Conservation (phyloP, 2,329 filamentous ascomycete genomes). For the Colletotrichum magnum region DNA sequence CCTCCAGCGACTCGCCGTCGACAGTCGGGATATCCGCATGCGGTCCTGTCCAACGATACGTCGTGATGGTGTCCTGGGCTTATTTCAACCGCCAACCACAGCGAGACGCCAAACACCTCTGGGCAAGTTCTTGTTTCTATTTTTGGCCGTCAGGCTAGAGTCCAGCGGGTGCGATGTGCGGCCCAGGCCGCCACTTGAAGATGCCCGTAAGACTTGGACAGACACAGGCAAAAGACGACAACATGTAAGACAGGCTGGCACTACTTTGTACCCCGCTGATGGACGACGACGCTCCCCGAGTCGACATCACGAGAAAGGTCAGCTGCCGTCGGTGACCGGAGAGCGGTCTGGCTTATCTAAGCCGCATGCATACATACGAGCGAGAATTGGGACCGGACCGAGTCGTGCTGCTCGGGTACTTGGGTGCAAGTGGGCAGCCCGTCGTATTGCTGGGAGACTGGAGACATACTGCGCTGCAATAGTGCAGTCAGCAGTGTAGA, state of each 20-base stretch:
- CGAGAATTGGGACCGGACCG: too few species aligned
- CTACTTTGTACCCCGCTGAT: background rate
- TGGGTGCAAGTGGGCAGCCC: too few species aligned
- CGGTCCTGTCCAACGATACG: slow-evolving; percentile 1
- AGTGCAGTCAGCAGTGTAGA: too few species aligned
- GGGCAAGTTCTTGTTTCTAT: slow-evolving; percentile 30
- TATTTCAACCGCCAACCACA: slow-evolving; percentile 22
- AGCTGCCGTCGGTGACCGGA: slow-evolving; percentile 6
- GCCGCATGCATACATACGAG: background rate
- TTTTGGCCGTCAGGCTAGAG: slow-evolving; percentile 20
- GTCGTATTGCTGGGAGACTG: too few species aligned
- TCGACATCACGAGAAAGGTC: slow-evolving; percentile 20
- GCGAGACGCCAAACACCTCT: slow-evolving; percentile 25
- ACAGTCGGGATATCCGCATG: slow-evolving; percentile 20
- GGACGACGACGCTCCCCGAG: slow-evolving; percentile 5
- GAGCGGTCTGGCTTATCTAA: slow-evolving; percentile 28
- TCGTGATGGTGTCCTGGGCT: slow-evolving; percentile 1
- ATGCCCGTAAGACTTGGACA: slow-evolving; percentile 13
- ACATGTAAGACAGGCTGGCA: slow-evolving; percentile 19
- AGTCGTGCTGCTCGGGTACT: too few species aligned
- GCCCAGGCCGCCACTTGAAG: slow-evolving; percentile 16
- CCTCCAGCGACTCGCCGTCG: slow-evolving; percentile 17
- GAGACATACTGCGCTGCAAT: too few species aligned
- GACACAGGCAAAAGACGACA: background rate
- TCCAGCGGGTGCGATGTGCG: slow-evolving; percentile 1